Evolutionary conservation across 805 yeast species (phyloP).

Genomic region (Candida andamanensis): DNA sequence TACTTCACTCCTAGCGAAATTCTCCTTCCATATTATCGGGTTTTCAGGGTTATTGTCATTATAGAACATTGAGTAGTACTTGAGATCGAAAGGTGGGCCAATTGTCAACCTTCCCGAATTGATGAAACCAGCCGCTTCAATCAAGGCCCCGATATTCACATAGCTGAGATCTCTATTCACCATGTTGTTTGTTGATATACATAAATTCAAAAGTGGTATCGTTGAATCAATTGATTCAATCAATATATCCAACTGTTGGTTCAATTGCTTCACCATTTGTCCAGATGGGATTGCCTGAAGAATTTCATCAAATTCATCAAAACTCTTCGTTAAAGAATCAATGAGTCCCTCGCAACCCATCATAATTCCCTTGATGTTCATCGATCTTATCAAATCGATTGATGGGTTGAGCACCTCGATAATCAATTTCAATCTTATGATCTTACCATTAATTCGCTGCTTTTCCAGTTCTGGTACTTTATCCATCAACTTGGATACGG

Average conservation of each 20-base stretch:
- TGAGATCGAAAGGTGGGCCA: conserved; percentile 58
- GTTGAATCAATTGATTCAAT: conserved; percentile 52
- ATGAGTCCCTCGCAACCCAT: conserved; percentile 52
- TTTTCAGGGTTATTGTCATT: conserved; percentile 33
- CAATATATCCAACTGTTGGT: conserved; percentile 43
- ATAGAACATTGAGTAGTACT: conserved; percentile 58
- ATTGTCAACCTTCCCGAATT: conserved; percentile 24
- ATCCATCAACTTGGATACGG: conserved; percentile 53
- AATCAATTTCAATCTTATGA: conserved; percentile 48
- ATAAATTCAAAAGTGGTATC: conserved; percentile 61
- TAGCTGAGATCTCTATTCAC: conserved; percentile 55
- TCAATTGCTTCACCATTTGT: conserved; percentile 43
- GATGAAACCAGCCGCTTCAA: conserved; percentile 48
- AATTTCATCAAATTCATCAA: conserved; percentile 50
- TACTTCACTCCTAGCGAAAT: conserved; percentile 52
- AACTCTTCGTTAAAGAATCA: conserved; percentile 49
- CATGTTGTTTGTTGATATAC: conserved; percentile 66
- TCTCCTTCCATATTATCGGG: conserved; percentile 69
- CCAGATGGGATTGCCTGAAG: conserved; percentile 32
- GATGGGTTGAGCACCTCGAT: conserved; percentile 60
- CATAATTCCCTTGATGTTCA: conserved; percentile 58
- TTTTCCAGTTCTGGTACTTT: conserved; percentile 52
- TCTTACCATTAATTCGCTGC: conserved; percentile 34
- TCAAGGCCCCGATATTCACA: conserved; percentile 26
- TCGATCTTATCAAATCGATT: conserved; percentile 59